Evolutionary conservation across 108 stramenopile genomes (phyloP), one percentile per base, ranked within the genome.

Genomic region (Pelagomonas calceolata): DNA sequence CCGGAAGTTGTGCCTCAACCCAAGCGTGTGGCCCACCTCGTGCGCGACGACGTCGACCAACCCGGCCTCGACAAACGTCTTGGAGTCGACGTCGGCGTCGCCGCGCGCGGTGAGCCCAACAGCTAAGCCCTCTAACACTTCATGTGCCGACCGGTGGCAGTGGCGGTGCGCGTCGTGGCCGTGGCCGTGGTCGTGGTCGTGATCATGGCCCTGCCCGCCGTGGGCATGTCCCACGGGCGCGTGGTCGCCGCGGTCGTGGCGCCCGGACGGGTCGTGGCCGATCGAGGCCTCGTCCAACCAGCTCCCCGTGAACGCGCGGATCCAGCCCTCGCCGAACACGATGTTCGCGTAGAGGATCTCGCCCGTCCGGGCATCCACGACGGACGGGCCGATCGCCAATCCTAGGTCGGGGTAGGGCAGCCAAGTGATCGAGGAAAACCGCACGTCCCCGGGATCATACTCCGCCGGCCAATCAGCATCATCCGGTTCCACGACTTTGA

Each of bases 1-100:
- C 51, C 26, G 26, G 65, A 78, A 78, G 70, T 78, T 78, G 70
- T 78, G 78, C 26, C 78, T 70, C 15, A 78, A 66, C 0, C 78
- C 75, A 0, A 78, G 78, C 44, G 78, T 78, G 65, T 78, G 78
- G 36, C 74, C 75, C 46, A 78, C 77, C 74, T 78, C 77, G 65
- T 78, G 77, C 69, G 75, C 74, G 43, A 75, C 69, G 15, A 78
- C 74, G 63, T 78, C 73, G 4, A 18, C 17, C 43, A 78, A 17
- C 10, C 77, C 77, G 15, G 74, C 77, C 30, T 63, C 68, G 7
- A 78, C 36, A 32, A 74, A 37, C 30, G 68, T 68, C 46, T 51
- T 60, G 65, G 72, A 46, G 21, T 66, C 72, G 0, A 73, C 21
- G 39, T 5, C 12, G 17, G 34, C 67, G 34, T 68, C 67, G 39